phyloP scores from a whole-genome alignment of 1,284 basidiomycete species.

The Malassezia vespertilionis region DNA sequence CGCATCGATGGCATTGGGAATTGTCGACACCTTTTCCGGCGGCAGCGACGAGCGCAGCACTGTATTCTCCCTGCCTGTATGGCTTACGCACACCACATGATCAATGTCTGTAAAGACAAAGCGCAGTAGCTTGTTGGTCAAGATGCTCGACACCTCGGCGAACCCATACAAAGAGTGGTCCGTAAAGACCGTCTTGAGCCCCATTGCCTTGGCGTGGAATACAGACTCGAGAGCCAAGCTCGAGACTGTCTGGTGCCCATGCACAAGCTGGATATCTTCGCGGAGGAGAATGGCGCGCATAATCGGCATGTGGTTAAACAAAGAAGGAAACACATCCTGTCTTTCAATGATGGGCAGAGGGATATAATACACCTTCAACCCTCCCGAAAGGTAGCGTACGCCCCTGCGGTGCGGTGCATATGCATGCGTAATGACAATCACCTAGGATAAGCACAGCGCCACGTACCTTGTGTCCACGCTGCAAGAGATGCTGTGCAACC shows the following conservation, averaged over 20 bases:
- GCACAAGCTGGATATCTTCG: conserved; percentile 76
- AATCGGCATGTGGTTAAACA: conserved; percentile 80
- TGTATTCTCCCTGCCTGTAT: conserved; percentile 87
- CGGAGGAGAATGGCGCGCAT: conserved; percentile 76
- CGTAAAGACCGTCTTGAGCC: conserved; percentile 77
- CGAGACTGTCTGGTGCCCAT: conserved; percentile 81
- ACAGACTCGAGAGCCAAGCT: conserved; percentile 85
- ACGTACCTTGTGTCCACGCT: conserved; percentile 70
- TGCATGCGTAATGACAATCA: conserved; percentile 87
- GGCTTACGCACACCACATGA: conserved; percentile 88
- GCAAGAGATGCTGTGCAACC: conserved; percentile 56
- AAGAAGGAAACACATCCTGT: conserved; percentile 80
- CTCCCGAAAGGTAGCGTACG: conserved; percentile 69
- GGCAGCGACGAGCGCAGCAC: conserved; percentile 64
- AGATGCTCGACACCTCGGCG: conserved; percentile 84
- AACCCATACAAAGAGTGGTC: conserved; percentile 95
- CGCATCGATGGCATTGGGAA: conserved; percentile 85
- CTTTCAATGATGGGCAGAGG: conserved; percentile 65
- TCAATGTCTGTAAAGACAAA: conserved; percentile 80
- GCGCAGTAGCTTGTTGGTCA: conserved; percentile 88
- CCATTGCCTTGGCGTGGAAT: conserved; percentile 57
- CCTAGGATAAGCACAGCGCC: conserved; percentile 51
- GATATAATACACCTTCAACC: conserved; percentile 86
- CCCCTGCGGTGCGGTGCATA: conserved; percentile 74
- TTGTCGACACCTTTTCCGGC: conserved; percentile 49